Percentiles rank a stretch among this genome's conserved stretches.
phyloP scores from a whole-genome alignment of 2,329 filamentous ascomycete species.

The Whalleya microplaca region DNA sequence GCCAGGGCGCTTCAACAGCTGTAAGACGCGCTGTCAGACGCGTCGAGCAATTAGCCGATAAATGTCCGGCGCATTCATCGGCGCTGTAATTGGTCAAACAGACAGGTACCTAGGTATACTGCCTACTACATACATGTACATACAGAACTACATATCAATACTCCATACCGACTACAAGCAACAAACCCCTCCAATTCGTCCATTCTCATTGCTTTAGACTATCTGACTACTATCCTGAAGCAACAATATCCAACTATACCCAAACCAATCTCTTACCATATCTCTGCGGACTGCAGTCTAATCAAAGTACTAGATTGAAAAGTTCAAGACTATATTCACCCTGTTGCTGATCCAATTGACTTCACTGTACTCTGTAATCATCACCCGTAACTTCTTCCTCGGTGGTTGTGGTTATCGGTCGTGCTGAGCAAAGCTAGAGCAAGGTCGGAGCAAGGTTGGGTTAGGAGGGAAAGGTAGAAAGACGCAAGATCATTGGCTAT shows the following conservation, averaged over 20 bases:
- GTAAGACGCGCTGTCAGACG: conserved; percentile 10
- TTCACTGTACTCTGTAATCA: neutral
- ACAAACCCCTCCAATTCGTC: neutral
- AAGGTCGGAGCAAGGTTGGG: neutral
- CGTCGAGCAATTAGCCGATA: conserved; percentile 10
- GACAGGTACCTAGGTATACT: too few relatives aligned
- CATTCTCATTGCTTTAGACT: neutral
- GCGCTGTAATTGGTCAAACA: too few relatives aligned
- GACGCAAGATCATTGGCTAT: conserved; percentile 6
- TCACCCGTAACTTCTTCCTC: neutral
- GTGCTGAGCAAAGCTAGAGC: neutral
- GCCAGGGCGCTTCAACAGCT: too few relatives aligned
- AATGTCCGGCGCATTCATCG: conserved; percentile 10
- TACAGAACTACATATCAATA: too few relatives aligned
- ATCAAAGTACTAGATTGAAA: neutral
- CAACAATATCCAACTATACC: neutral
- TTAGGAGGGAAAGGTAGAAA: neutral
- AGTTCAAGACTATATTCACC: neutral
- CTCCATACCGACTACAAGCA: neutral
- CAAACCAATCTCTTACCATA: neutral
- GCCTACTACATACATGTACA: too few relatives aligned
- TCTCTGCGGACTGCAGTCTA: neutral
- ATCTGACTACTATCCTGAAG: neutral
- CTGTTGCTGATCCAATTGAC: neutral
- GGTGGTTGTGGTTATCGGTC: neutral